phyloP scores from a whole-genome alignment of 768 basidiomycete species.

The Daedaleopsis nitida region DNA sequence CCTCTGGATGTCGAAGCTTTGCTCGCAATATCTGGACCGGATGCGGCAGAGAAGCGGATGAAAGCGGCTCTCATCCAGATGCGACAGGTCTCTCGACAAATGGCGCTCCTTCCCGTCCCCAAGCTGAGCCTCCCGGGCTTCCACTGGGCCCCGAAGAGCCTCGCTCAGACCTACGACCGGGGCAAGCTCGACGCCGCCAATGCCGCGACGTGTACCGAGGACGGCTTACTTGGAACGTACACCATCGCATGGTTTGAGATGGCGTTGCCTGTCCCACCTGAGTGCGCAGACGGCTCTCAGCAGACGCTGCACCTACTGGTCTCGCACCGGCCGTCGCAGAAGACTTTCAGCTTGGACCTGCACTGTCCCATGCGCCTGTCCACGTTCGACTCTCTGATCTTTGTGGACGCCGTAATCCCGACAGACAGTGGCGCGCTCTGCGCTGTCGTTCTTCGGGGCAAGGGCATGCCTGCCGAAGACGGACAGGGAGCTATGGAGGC shows the following conservation, averaged over 20 bases:
- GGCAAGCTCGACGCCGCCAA: no score
- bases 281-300: background rate
- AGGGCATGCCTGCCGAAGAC: background rate
- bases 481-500: background rate
- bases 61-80: constrained; percentile 3
- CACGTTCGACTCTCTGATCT: background rate
- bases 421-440: background rate
- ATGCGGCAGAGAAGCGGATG: constrained; percentile 10
- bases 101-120: background rate
- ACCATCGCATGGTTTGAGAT: background rate
- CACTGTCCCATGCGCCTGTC: background rate
- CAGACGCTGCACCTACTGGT: background rate
- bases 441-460: background rate
- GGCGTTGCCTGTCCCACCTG: background rate
- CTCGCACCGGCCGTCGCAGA: background rate
- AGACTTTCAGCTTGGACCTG: background rate
- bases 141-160: constrained; percentile 1
- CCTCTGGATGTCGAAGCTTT: background rate
- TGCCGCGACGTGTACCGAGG: background rate
- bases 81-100: background rate
- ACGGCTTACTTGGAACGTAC: background rate
- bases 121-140: background rate
- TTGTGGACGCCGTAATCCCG: background rate
- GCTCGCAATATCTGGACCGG: background rate
- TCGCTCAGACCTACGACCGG: background rate